Evolutionary conservation across 768 basidiomycete genomes (phyloP).

Genomic region (Termitomyces sp.): DNA sequence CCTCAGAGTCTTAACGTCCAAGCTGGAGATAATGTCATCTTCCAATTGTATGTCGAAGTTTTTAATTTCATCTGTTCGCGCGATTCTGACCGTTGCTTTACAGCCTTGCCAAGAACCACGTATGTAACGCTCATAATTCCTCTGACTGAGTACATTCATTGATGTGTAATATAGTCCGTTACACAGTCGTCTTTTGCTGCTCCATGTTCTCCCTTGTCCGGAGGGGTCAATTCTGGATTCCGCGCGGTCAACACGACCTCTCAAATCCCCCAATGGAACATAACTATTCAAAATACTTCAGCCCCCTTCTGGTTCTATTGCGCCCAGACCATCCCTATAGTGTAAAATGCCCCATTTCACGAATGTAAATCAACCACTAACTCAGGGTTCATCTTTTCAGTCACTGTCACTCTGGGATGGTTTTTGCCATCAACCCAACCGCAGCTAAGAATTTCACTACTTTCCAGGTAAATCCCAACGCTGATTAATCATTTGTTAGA

Average conservation of each 20-base stretch:
- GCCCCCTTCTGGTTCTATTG: constrained; percentile 62
- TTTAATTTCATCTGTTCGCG: not conserved
- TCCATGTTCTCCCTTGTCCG: constrained; percentile 40
- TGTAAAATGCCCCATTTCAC: constrained; percentile 11
- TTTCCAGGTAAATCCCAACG: constrained; percentile 33
- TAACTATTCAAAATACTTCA: constrained; percentile 40
- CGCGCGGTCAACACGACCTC: constrained; percentile 23
- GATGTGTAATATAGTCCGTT: constrained; percentile 33
- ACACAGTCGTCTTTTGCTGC: constrained; percentile 54
- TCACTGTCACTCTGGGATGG: constrained; percentile 54
- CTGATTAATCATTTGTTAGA: not conserved
- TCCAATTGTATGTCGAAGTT: constrained; percentile 40
- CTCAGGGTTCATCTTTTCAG: constrained; percentile 14
- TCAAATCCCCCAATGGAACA: not conserved
- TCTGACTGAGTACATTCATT: not conserved
- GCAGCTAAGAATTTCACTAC: constrained; percentile 37
- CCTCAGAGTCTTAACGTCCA: constrained; percentile 34
- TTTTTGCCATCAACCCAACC: constrained; percentile 54
- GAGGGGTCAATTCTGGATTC: constrained; percentile 51
- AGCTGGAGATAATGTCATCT: constrained; percentile 43
- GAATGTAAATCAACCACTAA: not conserved
- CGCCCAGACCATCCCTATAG: constrained; percentile 31
- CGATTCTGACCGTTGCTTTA: not conserved
- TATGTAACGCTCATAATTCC: not conserved
- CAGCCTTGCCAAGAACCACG: constrained; percentile 41